Conservation (phyloP, 108 stramenopile species). For the Conticribra guillardii region DNA sequence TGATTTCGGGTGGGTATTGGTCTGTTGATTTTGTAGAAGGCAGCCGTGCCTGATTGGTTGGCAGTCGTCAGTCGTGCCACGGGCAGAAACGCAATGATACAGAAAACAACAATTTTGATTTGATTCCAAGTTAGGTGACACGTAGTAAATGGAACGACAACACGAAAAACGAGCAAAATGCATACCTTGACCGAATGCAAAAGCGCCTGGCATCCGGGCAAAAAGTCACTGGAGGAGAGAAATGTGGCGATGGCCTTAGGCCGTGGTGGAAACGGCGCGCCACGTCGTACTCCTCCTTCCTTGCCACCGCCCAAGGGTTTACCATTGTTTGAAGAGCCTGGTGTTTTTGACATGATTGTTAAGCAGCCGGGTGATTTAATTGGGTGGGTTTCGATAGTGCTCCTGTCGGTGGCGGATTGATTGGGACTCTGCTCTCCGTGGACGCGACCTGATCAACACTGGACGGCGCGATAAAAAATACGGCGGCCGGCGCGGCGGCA, state of each 20-base stretch:
- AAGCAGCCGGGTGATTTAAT: no score
- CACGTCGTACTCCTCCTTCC: neutral
- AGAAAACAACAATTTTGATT: no score
- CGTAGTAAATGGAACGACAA: no score
- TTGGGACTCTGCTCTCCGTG: no score
- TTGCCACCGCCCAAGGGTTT: neutral
- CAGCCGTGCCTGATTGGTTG: constrained; percentile 27
- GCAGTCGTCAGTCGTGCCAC: no score
- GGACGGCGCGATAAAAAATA: no score
- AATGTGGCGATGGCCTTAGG: constrained; percentile 77
- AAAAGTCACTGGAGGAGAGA: constrained; percentile 65
- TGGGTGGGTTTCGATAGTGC: no score
- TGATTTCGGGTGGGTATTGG: constrained; percentile 51
- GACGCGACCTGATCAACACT: no score
- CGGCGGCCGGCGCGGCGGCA: no score
- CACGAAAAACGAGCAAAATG: neutral
- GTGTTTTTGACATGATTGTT: neutral
- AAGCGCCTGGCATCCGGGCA: constrained; percentile 79
- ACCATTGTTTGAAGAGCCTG: neutral
- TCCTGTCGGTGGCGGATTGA: no score
- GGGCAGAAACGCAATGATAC: no score
- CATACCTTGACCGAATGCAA: constrained; percentile 69
- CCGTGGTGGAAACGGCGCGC: constrained; percentile 53
- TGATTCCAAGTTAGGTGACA: no score
- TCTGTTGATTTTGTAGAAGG: constrained; percentile 5